Evolutionary conservation across 2,329 filamentous ascomycete genomes (phyloP), one percentile per base, ranked within the genome.

Genomic region (Gliomastix tumulicola): DNA sequence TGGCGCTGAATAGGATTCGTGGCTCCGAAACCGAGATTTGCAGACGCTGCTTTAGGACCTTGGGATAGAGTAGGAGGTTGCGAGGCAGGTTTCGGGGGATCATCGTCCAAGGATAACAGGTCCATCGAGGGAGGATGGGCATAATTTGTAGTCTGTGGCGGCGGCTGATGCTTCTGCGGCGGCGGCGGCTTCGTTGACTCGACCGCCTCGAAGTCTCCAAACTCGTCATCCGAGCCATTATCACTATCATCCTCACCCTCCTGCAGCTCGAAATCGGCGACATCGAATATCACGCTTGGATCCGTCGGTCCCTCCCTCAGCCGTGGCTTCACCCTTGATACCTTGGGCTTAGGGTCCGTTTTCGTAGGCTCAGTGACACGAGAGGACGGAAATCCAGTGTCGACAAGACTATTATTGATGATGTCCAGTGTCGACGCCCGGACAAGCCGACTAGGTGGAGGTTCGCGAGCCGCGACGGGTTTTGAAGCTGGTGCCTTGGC

Each of bases 211-310:
- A 80, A 80, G 33, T 79, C 75, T 12, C 76, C 78, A 59, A 79
- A 79, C 21, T 74, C 69, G 32, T 71, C 70, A 40, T 71, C 70
- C 15, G 71, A 68, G 6, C 60, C 61, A 18, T 55, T 50, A 22
- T 76, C 71, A 21, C 71, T 69, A 17, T 72, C 57, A 7, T 60
- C 52, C n/a, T 62, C 59, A 7, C 61, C 64, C 10, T 61, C 61
- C 22, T 63, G 53, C 12, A 63, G 50, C 36, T 67, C 68, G 44
- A 71, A 72, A 34, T 76, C 69, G 30, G 74, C 70, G 23, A 74
- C 80, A 55, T 86, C 81, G 51, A 86, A 86, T 4, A 86, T 60
- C 4, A 86, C 70, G 44, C 77, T 72, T 3, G 71, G 56, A 30
- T 75, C 59, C 2, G 51, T 42, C 11, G 54, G 41, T 8, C 41